Conservation (phyloP, 2,329 filamentous ascomycete species). For the Exophiala xenobiotica region DNA sequence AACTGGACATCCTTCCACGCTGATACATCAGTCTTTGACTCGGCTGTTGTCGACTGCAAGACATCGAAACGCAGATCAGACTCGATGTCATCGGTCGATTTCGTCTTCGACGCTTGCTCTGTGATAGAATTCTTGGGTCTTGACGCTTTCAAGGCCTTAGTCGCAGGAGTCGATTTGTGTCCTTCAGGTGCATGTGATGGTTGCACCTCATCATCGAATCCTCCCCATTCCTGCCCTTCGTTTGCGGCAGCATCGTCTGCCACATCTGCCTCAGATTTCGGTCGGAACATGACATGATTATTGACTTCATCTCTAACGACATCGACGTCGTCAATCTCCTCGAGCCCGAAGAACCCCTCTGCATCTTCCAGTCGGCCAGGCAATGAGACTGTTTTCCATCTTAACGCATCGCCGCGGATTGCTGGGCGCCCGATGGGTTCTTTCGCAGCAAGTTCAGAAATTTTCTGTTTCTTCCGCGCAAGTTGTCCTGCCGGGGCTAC, state of each 20-base stretch:
- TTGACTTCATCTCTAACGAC: constrained; percentile 63
- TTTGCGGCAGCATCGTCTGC: constrained; percentile 37
- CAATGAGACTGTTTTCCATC: constrained; percentile 64
- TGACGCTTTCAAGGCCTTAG: not conserved
- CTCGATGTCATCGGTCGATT: constrained; percentile 15
- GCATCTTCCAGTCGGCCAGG: constrained; percentile 81
- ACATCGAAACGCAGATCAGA: constrained; percentile 21
- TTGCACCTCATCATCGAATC: constrained; percentile 53
- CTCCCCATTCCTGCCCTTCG: constrained; percentile 60
- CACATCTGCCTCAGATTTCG: constrained; percentile 32
- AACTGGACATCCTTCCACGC: constrained; percentile 75
- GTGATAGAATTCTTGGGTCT: not conserved
- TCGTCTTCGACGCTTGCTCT: constrained; percentile 32
- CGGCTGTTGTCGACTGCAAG: constrained; percentile 39
- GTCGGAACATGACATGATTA: constrained; percentile 67
- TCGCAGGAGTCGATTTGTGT: not conserved
- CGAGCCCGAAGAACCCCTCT: constrained; percentile 89
- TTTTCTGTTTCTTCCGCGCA: constrained; percentile 16
- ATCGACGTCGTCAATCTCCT: constrained; percentile 89
- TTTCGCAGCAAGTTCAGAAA: constrained; percentile 1
- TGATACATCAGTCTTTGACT: constrained; percentile 66
- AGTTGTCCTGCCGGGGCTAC: constrained; percentile 30
- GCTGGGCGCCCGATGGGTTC: constrained; percentile 11
- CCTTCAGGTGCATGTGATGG: not conserved
- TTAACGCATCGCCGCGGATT: constrained; percentile 51